phyloP scores from a whole-genome alignment of 495 filamentous ascomycete species.

The Amniculicola lignicola region DNA sequence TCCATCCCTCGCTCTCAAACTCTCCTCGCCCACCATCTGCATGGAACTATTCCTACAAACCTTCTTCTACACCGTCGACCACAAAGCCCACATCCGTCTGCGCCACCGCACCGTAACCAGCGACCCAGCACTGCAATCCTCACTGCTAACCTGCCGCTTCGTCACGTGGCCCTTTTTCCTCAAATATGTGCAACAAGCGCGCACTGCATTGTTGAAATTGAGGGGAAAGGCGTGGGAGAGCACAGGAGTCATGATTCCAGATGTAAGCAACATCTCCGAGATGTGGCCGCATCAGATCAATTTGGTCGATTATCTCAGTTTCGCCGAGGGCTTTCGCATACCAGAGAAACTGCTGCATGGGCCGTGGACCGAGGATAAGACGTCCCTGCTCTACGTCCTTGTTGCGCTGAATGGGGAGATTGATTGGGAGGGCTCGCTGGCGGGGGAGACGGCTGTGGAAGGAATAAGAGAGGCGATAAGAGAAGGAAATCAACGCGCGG shows the following conservation, averaged over 20 bases:
- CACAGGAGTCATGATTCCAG: slow-evolving; percentile 10
- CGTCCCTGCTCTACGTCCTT: slow-evolving; percentile 26
- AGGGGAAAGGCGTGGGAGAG: slow-evolving; percentile 18
- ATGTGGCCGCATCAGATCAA: slow-evolving; percentile 26
- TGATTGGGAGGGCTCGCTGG: slow-evolving; percentile 23
- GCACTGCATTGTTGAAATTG: slow-evolving; percentile 6
- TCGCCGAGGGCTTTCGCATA: slow-evolving; percentile 28
- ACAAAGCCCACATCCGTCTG: slow-evolving; percentile 6
- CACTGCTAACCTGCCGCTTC: slow-evolving; percentile 26
- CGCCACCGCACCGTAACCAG: neutral
- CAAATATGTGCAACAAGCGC: slow-evolving; percentile 24
- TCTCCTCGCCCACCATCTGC: slow-evolving; percentile 14
- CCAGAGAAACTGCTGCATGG: slow-evolving; percentile 31
- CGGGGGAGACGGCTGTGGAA: slow-evolving; percentile 29
- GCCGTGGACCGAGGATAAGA: slow-evolving; percentile 22
- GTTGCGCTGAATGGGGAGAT: slow-evolving; percentile 28
- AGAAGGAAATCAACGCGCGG: slow-evolving; percentile 24
- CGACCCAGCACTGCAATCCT: slow-evolving; percentile 14
- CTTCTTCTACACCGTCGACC: slow-evolving; percentile 30
- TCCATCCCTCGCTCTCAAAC: slow-evolving; percentile 15
- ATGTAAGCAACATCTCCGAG: slow-evolving; percentile 2
- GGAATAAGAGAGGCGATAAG: slow-evolving; percentile 24
- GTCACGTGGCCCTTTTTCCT: slow-evolving; percentile 31
- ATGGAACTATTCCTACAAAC: slow-evolving; percentile 18
- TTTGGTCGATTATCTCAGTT: slow-evolving; percentile 22